phyloP scores from a whole-genome alignment of 306 rosid species.

The Inga oerstediana region DNA sequence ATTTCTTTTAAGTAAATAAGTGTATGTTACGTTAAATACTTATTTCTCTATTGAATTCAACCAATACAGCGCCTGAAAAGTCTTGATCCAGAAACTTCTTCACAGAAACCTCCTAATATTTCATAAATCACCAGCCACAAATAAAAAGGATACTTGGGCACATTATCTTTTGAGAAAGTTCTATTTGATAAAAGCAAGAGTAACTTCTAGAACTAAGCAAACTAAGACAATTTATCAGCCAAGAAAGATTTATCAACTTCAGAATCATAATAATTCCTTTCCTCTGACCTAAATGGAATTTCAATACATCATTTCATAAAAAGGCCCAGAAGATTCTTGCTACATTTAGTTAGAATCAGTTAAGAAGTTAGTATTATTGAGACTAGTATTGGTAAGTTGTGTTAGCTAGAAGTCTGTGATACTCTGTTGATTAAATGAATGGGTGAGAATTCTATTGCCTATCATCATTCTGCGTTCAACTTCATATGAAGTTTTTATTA shows the following conservation, averaged over 20 bases:
- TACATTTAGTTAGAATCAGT: neutral
- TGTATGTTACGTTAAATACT: slow-evolving; percentile 37
- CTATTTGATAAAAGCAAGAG: neutral
- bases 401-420: no score
- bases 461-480: neutral
- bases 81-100: slow-evolving; percentile 99
- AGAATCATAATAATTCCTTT: neutral
- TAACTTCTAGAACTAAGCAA: slow-evolving; percentile 16
- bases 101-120: slow-evolving; percentile 94
- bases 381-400: neutral
- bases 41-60: slow-evolving; percentile 99
- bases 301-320: neutral
- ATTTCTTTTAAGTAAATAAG: neutral
- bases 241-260: slow-evolving; percentile 4
- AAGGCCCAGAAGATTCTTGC: neutral
- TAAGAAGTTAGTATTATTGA: neutral
- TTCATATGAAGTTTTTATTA: no score
- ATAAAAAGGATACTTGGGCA: slow-evolving; percentile 25
- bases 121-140: slow-evolving; percentile 43
- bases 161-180: slow-evolving; percentile 9
- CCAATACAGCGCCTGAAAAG: slow-evolving; percentile 97
- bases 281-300: neutral
- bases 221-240: neutral
- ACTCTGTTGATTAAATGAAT: neutral
- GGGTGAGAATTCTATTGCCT: neutral